Evolutionary conservation across 2,329 filamentous ascomycete species (phyloP).

Genomic region (Diaporthe velutina): DNA sequence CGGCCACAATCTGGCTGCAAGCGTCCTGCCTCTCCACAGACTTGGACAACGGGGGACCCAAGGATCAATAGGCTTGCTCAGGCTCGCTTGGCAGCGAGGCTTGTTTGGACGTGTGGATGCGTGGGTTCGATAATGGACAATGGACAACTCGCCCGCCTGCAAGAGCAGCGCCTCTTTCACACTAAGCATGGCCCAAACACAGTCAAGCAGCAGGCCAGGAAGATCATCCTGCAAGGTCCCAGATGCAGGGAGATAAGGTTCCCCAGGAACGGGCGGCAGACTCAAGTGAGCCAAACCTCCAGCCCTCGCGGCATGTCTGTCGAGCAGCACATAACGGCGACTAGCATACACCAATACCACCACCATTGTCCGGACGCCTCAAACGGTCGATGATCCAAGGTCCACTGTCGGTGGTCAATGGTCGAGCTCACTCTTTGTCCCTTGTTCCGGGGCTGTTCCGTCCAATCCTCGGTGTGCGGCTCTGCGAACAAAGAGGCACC

Average conservation of each 20-base stretch:
- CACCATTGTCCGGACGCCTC: constrained; percentile 15
- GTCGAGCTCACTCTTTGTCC: constrained; percentile 12
- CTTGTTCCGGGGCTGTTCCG: constrained; percentile 10
- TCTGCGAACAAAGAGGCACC: constrained; percentile 15
- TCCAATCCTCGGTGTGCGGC: not conserved
- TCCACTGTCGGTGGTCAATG: not conserved
- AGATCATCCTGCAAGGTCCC: constrained; percentile 32
- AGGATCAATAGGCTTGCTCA: not conserved
- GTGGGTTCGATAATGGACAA: not conserved
- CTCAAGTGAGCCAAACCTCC: constrained; percentile 12
- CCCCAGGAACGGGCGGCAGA: constrained; percentile 34
- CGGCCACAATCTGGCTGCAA: constrained; percentile 6
- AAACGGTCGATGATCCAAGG: constrained; percentile 8
- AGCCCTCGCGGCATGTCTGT: constrained; percentile 20
- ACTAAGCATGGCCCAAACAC: constrained; percentile 6
- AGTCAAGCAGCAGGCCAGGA: constrained; percentile 21
- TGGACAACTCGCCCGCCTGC: constrained; percentile 18
- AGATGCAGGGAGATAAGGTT: constrained; percentile 31
- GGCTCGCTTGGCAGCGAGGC: constrained; percentile 12
- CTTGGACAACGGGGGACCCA: not conserved
- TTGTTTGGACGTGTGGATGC: not conserved
- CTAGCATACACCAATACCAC: constrained; percentile 25
- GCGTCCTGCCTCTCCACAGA: constrained; percentile 1
- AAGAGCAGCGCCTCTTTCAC: constrained; percentile 8
- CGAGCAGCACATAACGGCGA: constrained; percentile 35